Evolutionary conservation across 768 basidiomycete species (phyloP), one percentile per base, ranked within the genome.

Genomic region (Pisolithus albus): DNA sequence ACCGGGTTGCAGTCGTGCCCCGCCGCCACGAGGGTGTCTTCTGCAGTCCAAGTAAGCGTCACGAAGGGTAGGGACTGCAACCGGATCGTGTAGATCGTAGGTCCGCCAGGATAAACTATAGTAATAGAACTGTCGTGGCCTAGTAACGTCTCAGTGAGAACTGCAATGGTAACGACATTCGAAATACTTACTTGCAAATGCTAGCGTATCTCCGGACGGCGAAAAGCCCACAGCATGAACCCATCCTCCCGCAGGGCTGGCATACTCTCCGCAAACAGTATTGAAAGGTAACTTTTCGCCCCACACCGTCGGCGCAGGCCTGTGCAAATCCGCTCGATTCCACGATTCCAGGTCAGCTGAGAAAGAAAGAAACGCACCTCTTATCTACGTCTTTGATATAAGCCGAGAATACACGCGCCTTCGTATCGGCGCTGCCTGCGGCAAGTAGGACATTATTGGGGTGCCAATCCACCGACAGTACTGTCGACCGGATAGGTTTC

Each of bases 231-330:
- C 90, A 18, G 87, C 75, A 59, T 98, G 96, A 1, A 99, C 93
- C 96, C 96, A 99, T 10, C 96, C 96, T 38, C 96, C 96, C 39
- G 85, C 80, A 0, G 91, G 84, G 60, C 86, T 91, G 36, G 76
- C 65, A 65, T 88, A 99, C 67, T 98, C 96, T 43, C 93, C 96
- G 57, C 94, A 98, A 53, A 99, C 76, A 1, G 96, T 97, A 66
- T 94, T 95, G 77, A 98, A 98, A 0, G 96, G 96, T 0, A 99
- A 76, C 60, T 93, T 93, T 52, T 93, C 92, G n/a, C 96, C 96
- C 96, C 96, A 99, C 1, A 93, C 84, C 21, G 87, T 84, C 3
- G 92, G 81, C 38, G 83, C 74, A 18, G 95, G 96, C 63, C 94
- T 95, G 56, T 4, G 51, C 16, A 42, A 18, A 49, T 8, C 40